Conservation (phyloP, 2,329 filamentous ascomycete species). For the Xylariaceae sp. region DNA sequence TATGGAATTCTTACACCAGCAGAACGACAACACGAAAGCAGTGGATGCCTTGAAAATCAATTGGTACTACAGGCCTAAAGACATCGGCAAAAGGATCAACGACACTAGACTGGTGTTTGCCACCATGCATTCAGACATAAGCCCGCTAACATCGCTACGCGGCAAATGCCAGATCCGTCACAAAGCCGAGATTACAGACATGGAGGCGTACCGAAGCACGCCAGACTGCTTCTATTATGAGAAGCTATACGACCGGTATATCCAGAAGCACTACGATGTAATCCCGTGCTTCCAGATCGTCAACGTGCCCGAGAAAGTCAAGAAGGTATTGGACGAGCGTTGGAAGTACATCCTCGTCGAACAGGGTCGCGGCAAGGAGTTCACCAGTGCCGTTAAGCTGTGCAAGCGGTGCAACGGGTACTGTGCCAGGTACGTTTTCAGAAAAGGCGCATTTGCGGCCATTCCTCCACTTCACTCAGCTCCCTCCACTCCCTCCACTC, state of each 20-base stretch:
- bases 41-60: conserved; percentile 90
- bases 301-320: conserved; percentile 92
- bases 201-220: conserved; percentile 78
- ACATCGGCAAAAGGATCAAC: conserved; percentile 86
- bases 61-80: conserved; percentile 96
- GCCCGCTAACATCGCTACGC: conserved; percentile 83
- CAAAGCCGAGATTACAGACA: conserved; percentile 73
- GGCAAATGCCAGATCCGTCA: conserved; percentile 91
- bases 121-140: conserved; percentile 97
- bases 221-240: conserved; percentile 95
- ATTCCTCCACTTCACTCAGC: conserved; percentile 10
- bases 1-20: conserved; percentile 90
- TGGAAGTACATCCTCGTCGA: conserved; percentile 97
- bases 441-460: conserved; percentile 12
- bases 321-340: conserved; percentile 89
- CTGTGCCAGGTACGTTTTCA: conserved; percentile 71
- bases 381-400: conserved; percentile 90
- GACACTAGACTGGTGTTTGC: conserved; percentile 90
- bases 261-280: conserved; percentile 95
- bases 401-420: conserved; percentile 91
- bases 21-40: conserved; percentile 65
- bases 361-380: conserved; percentile 85
- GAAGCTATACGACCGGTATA: conserved; percentile 96
- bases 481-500: conserved; percentile 7
- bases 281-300: conserved; percentile 89